Evolutionary conservation across 2,329 filamentous ascomycete genomes (phyloP).

Genomic region (Boeremia exigua): DNA sequence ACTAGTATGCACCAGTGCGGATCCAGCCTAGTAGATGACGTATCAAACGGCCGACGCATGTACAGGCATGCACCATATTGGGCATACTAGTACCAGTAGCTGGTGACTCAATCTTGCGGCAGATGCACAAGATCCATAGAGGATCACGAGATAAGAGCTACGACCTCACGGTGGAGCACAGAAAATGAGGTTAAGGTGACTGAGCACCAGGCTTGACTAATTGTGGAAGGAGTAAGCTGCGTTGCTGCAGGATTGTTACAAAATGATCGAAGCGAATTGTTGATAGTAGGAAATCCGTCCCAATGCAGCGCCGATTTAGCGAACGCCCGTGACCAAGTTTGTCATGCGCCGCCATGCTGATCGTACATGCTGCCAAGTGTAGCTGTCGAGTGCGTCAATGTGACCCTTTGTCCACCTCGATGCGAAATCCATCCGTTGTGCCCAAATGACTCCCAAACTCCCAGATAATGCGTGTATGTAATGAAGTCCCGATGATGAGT

Average conservation of each 20-base stretch:
- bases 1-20: constrained; percentile 12
- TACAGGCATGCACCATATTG: constrained; percentile 9
- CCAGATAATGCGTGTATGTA: constrained; percentile 31
- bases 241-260: neutral
- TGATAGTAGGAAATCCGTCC: neutral
- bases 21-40: constrained; percentile 23
- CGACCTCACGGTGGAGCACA: neutral
- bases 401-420: constrained; percentile 18
- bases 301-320: constrained; percentile 22
- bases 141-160: constrained; percentile 1
- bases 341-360: constrained; percentile 29
- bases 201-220: neutral
- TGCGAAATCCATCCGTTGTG: constrained; percentile 19
- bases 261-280: neutral
- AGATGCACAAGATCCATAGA: neutral
- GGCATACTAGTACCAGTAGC: constrained; percentile 2
- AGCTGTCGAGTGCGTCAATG: constrained; percentile 11
- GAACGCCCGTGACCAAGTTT: constrained; percentile 22
- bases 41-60: constrained; percentile 15
- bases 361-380: constrained; percentile 33
- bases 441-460: constrained; percentile 29
- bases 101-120: constrained; percentile 11
- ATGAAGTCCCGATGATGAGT: constrained; percentile 10
- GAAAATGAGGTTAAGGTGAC: neutral
- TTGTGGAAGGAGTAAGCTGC: constrained; percentile 1